Percentiles rank a stretch among this genome's conserved stretches.
Conservation (phyloP, 805 yeast genomes). For the Jamesozyma lodderae region DNA sequence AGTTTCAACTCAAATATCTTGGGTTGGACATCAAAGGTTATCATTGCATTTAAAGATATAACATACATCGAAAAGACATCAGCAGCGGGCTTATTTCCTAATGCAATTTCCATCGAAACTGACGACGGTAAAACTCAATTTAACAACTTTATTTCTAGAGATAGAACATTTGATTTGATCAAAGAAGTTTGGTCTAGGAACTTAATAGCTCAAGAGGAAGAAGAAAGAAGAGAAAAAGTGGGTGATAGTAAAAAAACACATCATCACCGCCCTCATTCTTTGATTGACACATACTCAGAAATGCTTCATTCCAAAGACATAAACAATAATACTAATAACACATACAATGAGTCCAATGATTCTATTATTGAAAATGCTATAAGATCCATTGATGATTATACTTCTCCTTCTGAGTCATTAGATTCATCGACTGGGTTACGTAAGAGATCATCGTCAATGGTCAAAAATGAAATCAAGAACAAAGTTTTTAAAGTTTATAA, state of each 20-base stretch:
- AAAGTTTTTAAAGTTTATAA: conserved; percentile 1
- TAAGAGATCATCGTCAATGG: too few species aligned
- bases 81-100: conserved; percentile 85
- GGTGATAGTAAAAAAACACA: neutral
- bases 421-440: conserved; percentile 11
- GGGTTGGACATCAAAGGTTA: conserved; percentile 83
- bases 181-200: conserved; percentile 56
- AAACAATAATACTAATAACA: neutral
- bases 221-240: neutral
- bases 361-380: conserved; percentile 29
- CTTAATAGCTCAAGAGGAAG: conserved; percentile 10
- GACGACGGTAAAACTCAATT: conserved; percentile 58
- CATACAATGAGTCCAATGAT: conserved; percentile 13
- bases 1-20: conserved; percentile 76
- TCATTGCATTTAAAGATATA: conserved; percentile 64
- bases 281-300: conserved; percentile 4
- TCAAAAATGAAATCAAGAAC: conserved; percentile 5
- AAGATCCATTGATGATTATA: conserved; percentile 41
- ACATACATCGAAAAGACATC: conserved; percentile 57
- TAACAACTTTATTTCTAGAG: conserved; percentile 83
- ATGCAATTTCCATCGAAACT: conserved; percentile 72
- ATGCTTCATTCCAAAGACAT: neutral
- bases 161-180: conserved; percentile 62
- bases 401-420: conserved; percentile 11
- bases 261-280: neutral